Percentiles rank a stretch among this genome's conserved stretches.
Evolutionary conservation across 2,329 filamentous ascomycete species (phyloP).

Genomic region (Aspergillus novoparasiticus): DNA sequence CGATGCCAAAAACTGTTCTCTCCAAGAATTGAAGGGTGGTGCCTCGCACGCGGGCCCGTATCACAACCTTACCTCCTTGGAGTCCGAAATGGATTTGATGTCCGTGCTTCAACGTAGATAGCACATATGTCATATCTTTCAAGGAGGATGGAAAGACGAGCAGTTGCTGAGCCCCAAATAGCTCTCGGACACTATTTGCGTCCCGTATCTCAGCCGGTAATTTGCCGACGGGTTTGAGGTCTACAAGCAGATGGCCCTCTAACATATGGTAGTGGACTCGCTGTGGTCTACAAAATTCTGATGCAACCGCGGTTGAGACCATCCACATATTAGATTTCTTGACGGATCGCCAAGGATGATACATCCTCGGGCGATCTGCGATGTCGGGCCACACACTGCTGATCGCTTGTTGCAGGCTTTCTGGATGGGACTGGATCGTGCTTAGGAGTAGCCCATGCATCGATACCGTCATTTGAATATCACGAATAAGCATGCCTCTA

Average conservation of each 20-base stretch:
- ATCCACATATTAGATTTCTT: slow-evolving; percentile 29
- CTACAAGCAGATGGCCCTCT: slow-evolving; percentile 51
- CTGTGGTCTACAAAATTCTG: slow-evolving; percentile 34
- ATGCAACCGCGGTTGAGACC: slow-evolving; percentile 28
- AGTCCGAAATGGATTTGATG: background rate
- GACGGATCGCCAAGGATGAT: slow-evolving; percentile 26
- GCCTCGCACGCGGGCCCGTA: slow-evolving; percentile 39
- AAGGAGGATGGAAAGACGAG: background rate
- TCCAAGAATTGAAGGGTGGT: slow-evolving; percentile 38
- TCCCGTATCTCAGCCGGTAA: slow-evolving; percentile 56
- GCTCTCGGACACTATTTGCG: slow-evolving; percentile 34
- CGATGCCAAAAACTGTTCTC: slow-evolving; percentile 23
- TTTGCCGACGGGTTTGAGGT: slow-evolving; percentile 53
- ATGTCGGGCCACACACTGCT: slow-evolving; percentile 47
- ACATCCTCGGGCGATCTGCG: slow-evolving; percentile 18
- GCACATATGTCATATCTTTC: background rate
- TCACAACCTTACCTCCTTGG: slow-evolving; percentile 41
- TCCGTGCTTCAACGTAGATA: background rate
- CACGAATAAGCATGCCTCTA: slow-evolving; percentile 44
- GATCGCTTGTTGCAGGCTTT: slow-evolving; percentile 39
- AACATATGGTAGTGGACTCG: slow-evolving; percentile 49
- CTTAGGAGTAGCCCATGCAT: slow-evolving; percentile 38
- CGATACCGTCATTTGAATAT: slow-evolving; percentile 47
- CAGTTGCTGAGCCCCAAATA: background rate
- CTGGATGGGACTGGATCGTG: slow-evolving; percentile 34